Conservation (phyloP, 1,284 basidiomycete genomes). For the Heimioporus punctisporus region DNA sequence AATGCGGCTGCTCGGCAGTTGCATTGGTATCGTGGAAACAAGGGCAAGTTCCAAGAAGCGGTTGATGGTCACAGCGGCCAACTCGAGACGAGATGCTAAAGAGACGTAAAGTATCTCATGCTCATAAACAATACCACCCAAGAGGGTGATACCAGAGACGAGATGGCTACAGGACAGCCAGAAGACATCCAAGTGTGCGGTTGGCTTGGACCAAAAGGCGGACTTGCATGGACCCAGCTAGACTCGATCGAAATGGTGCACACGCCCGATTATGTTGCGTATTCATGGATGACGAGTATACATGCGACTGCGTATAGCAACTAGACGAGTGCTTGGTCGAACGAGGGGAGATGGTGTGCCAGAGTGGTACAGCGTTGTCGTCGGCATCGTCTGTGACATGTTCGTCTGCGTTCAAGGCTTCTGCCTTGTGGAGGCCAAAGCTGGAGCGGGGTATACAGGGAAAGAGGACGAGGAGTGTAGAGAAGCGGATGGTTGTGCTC, state of each 20-base stretch:
- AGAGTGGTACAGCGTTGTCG: slow-evolving; percentile 41
- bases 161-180: slow-evolving; percentile 41
- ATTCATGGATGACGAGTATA: slow-evolving; percentile 27
- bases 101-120: slow-evolving; percentile 30
- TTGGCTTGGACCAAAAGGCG: slow-evolving; percentile 39
- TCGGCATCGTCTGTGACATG: not conserved
- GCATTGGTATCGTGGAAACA: slow-evolving; percentile 46
- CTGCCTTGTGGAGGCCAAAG: slow-evolving; percentile 46
- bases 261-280: slow-evolving; percentile 24
- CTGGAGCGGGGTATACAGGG: slow-evolving; percentile 34
- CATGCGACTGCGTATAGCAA: slow-evolving; percentile 42
- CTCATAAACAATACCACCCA: slow-evolving; percentile 44
- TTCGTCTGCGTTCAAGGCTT: slow-evolving; percentile 34
- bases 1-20: slow-evolving; percentile 40
- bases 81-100: slow-evolving; percentile 25
- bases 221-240: slow-evolving; percentile 55
- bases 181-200: slow-evolving; percentile 48
- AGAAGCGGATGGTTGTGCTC: too few species aligned
- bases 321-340: slow-evolving; percentile 47
- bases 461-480: slow-evolving; percentile 51
- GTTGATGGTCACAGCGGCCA: slow-evolving; percentile 37
- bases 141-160: slow-evolving; percentile 32
- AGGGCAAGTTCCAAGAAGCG: slow-evolving; percentile 37
- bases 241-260: slow-evolving; percentile 37
- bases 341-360: slow-evolving; percentile 55